A percentile compares a stretch with the other conserved stretches of the same genome.
These are phyloP conservation scores for Fusarium bulbicola DNA, from an alignment of 2,329 filamentous ascomycete species.

Conservation along the genomic window DNA sequence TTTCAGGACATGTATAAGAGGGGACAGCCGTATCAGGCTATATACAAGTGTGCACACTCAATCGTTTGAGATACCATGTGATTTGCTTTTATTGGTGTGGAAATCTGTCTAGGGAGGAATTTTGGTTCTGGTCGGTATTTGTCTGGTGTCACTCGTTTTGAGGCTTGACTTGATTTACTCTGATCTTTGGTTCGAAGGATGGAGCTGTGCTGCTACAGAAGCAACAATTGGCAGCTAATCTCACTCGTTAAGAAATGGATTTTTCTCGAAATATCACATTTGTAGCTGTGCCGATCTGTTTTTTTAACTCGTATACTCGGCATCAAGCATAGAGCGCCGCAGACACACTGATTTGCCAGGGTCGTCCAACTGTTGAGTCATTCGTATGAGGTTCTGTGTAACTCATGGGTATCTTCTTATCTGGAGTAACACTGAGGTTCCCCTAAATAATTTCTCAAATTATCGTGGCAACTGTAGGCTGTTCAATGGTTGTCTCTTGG, in stretches of 20 bases:
- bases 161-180: not conserved
- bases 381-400: not conserved
- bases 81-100: conserved; percentile 4
- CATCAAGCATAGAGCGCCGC: not conserved
- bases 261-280: not conserved
- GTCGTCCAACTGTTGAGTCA: not conserved
- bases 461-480: not conserved
- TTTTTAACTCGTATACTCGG: not conserved
- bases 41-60: conserved; percentile 27
- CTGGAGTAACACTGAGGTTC: not conserved
- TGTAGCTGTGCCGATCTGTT: not conserved
- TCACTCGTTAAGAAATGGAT: not conserved
- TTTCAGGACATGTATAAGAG: conserved; percentile 34
- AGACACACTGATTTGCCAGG: not conserved
- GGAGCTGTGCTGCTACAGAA: not conserved
- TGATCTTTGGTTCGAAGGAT: not conserved
- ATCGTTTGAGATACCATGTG: conserved; percentile 28
- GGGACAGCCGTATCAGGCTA: conserved; percentile 14
- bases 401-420: not conserved
- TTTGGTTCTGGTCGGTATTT: conserved; percentile 6
- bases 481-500: not conserved
- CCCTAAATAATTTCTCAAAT: not conserved
- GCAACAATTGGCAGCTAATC: conserved; percentile 1
- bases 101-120: not conserved
- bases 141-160: conserved; percentile 14